A percentile compares a stretch with the other conserved stretches of the same genome.
Conservation (phyloP, 2,329 filamentous ascomycete species). For the Paecilomyces formosus region DNA sequence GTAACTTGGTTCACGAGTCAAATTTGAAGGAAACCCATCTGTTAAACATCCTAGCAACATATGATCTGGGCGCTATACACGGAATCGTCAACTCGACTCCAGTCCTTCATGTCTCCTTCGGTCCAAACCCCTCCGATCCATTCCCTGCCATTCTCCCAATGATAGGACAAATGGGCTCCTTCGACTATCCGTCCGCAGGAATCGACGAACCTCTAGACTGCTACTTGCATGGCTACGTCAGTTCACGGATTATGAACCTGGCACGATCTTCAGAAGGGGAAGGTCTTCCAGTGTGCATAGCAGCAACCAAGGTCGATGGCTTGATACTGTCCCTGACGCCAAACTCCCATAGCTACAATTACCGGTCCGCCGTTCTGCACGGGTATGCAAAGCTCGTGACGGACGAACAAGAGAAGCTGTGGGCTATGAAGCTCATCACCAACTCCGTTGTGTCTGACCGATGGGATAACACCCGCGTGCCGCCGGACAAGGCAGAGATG, state of each 20-base stretch:
- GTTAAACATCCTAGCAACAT: slow-evolving; percentile 48
- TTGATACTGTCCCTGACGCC: slow-evolving; percentile 72
- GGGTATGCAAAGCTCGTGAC: slow-evolving; percentile 64
- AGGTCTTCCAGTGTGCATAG: slow-evolving; percentile 64
- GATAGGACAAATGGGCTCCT: slow-evolving; percentile 77
- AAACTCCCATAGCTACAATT: slow-evolving; percentile 79
- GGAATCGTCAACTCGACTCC: slow-evolving; percentile 65
- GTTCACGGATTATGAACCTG: slow-evolving; percentile 66
- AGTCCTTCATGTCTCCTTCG: slow-evolving; percentile 75
- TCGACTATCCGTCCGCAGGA: slow-evolving; percentile 52
- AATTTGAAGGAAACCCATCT: background rate
- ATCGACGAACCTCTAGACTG: slow-evolving; percentile 61
- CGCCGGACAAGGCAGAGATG: slow-evolving; percentile 67
- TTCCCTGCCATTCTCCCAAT: slow-evolving; percentile 76
- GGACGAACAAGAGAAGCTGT: slow-evolving; percentile 63
- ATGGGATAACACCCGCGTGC: slow-evolving; percentile 62
- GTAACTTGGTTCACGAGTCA: slow-evolving; percentile 1
- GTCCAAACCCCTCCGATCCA: slow-evolving; percentile 50
- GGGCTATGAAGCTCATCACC: slow-evolving; percentile 72
- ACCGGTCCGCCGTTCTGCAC: slow-evolving; percentile 71
- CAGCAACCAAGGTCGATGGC: slow-evolving; percentile 70
- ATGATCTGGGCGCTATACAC: slow-evolving; percentile 67
- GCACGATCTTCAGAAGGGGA: slow-evolving; percentile 38
- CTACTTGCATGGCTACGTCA: slow-evolving; percentile 82
- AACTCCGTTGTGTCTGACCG: slow-evolving; percentile 62